A percentile compares a stretch with the other conserved stretches of the same genome.
phyloP scores from a whole-genome alignment of 768 basidiomycete genomes.

The Tephrocybe sp. region DNA sequence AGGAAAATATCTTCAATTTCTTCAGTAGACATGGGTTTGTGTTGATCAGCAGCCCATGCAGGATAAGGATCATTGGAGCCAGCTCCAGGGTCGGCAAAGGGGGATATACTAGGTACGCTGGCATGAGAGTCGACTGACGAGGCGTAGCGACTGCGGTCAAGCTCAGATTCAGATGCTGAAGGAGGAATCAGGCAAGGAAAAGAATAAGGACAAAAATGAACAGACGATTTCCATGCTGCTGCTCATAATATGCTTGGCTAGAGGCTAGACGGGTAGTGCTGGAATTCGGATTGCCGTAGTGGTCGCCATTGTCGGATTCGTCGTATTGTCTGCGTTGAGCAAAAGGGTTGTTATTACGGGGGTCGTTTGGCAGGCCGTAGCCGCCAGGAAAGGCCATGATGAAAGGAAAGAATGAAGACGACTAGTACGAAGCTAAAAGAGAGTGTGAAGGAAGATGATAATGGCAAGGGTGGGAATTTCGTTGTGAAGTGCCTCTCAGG shows the following conservation, averaged over 20 bases:
- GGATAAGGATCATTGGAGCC: slow-evolving; percentile 75
- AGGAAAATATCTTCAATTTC: slow-evolving; percentile 99
- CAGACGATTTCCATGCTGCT: slow-evolving; percentile 25
- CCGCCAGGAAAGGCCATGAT: slow-evolving; percentile 22
- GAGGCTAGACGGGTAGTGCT: slow-evolving; percentile 55
- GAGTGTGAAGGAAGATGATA: slow-evolving; percentile 8
- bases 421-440: slow-evolving; percentile 5
- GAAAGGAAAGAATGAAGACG: slow-evolving; percentile 17
- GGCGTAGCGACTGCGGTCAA: slow-evolving; percentile 42
- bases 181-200: slow-evolving; percentile 8
- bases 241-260: slow-evolving; percentile 39
- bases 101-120: slow-evolving; percentile 55
- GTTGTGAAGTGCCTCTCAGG: slow-evolving; percentile 3
- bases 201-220: slow-evolving; percentile 2
- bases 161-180: slow-evolving; percentile 31
- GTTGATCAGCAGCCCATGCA: slow-evolving; percentile 90
- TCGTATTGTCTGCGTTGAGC: slow-evolving; percentile 33
- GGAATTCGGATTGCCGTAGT: slow-evolving; percentile 47
- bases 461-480: slow-evolving; percentile 14
- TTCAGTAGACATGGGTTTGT: slow-evolving; percentile 95
- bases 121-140: slow-evolving; percentile 61
- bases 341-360: slow-evolving; percentile 26
- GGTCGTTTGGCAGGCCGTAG: slow-evolving; percentile 22
- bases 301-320: slow-evolving; percentile 52
- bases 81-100: slow-evolving; percentile 54